A percentile compares a stretch with the other conserved stretches of the same genome.
phyloP scores from a whole-genome alignment of 163 green algal species.

The Trebouxia gelatinosa region DNA sequence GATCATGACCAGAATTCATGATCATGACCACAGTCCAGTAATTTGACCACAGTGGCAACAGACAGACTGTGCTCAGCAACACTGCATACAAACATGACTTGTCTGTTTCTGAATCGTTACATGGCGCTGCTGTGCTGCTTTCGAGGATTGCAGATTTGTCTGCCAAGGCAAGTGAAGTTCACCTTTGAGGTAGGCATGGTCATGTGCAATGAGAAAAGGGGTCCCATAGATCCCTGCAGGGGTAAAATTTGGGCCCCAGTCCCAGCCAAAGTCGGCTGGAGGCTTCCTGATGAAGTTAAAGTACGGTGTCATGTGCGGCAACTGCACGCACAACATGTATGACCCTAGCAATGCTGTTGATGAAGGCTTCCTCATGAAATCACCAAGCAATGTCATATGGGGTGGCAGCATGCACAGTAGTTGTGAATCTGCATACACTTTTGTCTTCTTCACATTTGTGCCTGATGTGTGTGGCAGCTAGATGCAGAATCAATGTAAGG shows the following conservation, averaged over 20 bases:
- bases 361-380: not conserved
- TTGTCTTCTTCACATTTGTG: not conserved
- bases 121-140: too few species aligned
- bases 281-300: conserved; percentile 80
- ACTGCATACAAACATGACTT: too few species aligned
- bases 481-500: not conserved
- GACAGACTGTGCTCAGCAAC: too few species aligned
- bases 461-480: not conserved
- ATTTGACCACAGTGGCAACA: too few species aligned
- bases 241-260: conserved; percentile 67
- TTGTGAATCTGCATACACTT: not conserved
- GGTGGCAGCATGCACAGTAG: not conserved
- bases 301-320: conserved; percentile 24
- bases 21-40: too few species aligned
- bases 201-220: conserved; percentile 52
- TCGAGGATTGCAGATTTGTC: not conserved
- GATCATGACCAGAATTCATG: too few species aligned
- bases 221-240: conserved; percentile 61
- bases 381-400: not conserved
- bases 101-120: too few species aligned
- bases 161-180: not conserved
- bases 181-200: conserved; percentile 52
- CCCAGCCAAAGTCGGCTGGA: conserved; percentile 80
- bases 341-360: not conserved
- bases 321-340: not conserved